Conservation (phyloP, 148 eudicot genomes). For the Dianthus caryophyllus region DNA sequence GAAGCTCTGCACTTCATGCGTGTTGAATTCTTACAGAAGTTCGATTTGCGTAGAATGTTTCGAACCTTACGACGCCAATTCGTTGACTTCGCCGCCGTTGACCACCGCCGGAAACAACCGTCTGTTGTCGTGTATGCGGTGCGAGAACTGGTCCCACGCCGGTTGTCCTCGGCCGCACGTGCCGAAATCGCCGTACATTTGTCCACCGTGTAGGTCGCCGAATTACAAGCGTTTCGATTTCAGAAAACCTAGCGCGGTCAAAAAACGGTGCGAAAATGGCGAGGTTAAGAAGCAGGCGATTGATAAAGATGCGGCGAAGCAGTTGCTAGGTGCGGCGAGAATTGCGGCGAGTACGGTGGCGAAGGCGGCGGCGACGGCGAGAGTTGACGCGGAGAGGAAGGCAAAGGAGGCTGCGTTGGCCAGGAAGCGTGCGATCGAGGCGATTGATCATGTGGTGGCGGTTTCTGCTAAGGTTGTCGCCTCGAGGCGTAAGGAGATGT, state of each 20-base stretch:
- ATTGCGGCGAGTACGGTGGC: slow-evolving; percentile 54
- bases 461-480: slow-evolving; percentile 17
- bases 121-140: slow-evolving; percentile 46
- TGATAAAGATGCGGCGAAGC: slow-evolving; percentile 44
- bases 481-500: slow-evolving; percentile 23
- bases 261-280: neutral
- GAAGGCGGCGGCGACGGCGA: slow-evolving; percentile 42
- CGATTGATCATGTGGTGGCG: slow-evolving; percentile 46
- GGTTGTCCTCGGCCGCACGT: slow-evolving; percentile 33
- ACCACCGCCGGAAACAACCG: slow-evolving; percentile 14
- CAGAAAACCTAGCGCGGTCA: neutral
- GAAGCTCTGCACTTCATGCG: slow-evolving; percentile 75
- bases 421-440: slow-evolving; percentile 65
- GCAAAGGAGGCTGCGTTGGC: slow-evolving; percentile 63
- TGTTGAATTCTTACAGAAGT: slow-evolving; percentile 49
- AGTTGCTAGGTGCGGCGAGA: slow-evolving; percentile 58
- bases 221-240: slow-evolving; percentile 22
- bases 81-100: slow-evolving; percentile 18
- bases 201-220: slow-evolving; percentile 57
- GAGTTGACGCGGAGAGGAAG: slow-evolving; percentile 53
- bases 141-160: slow-evolving; percentile 56
- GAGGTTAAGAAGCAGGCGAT: neutral
- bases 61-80: slow-evolving; percentile 36
- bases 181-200: slow-evolving; percentile 42
- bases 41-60: slow-evolving; percentile 75